A percentile compares a stretch with the other conserved stretches of the same genome.
Conservation (phyloP, 1,139 yeast genomes). For the Pichia sp. region DNA sequence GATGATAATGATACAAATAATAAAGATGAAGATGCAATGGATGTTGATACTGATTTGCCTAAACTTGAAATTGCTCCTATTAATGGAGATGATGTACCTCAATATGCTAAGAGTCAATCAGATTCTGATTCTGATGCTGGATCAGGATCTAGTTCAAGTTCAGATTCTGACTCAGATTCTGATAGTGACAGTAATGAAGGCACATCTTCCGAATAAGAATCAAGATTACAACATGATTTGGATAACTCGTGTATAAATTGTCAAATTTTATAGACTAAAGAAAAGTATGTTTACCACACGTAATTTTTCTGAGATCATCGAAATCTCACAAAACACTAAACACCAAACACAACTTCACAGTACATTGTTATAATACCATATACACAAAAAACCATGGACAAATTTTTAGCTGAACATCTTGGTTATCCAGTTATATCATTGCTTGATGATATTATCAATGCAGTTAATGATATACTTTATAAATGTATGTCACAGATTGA, state of each 20-base stretch:
- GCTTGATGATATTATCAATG: slow-evolving; percentile 83
- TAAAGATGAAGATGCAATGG: slow-evolving; percentile 29
- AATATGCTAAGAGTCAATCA: not conserved
- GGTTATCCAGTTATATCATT: slow-evolving; percentile 84
- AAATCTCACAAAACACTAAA: no score
- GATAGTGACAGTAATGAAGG: not conserved
- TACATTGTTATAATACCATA: not conserved
- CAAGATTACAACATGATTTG: no score
- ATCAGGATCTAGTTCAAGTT: slow-evolving; percentile 1
- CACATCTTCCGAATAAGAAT: not conserved
- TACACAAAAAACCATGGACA: not conserved
- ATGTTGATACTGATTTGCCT: slow-evolving; percentile 10
- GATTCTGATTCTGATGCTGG: slow-evolving; percentile 4
- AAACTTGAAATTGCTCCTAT: not conserved
- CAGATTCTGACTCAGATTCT: slow-evolving; percentile 4
- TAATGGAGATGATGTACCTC: slow-evolving; percentile 2
- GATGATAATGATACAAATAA: slow-evolving; percentile 28
- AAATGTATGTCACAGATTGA: slow-evolving; percentile 80
- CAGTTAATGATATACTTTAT: slow-evolving; percentile 78
- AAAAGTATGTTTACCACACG: no score
- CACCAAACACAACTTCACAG: no score
- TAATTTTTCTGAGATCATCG: no score
- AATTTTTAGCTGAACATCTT: slow-evolving; percentile 70
- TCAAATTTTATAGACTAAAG: no score
- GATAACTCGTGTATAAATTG: no score